Evolutionary conservation across 306 rosid genomes (phyloP), one percentile per base, ranked within the genome.

Genomic region (Citrullus mucosospermus): DNA sequence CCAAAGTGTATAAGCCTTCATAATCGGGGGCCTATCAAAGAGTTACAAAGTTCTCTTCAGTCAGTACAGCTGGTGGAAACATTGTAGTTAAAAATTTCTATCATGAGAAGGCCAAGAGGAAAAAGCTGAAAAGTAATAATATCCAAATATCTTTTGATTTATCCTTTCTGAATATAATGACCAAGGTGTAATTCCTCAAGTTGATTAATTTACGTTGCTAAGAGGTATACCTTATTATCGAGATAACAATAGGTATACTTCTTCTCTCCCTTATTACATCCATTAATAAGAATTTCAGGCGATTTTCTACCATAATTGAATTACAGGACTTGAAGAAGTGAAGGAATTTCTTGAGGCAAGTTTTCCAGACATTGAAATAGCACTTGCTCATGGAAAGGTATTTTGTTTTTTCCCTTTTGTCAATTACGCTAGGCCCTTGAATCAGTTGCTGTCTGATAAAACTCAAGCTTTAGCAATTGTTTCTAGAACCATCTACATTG

Each of bases 381-480:
- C 96, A 81, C 81, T 90, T 86, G 98, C 96, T 78, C 98, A 94
- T 54, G 96, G 98, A 81, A 88, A 94, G 96, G 98, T 94, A 87
- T 80, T 83, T 72, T 74, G 80, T 78, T 36, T 36, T 44, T 44
- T 16, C 16, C 72, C 54, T 51, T 86, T 77, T 73, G 75, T 76
- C 81, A 78, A 80, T 50, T 86, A 81, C 32, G 30, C 82, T 57
- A 54, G 61, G 43, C 79, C 57, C 44, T 74, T 32, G 34, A 59
- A 71, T 11, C 25, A 44, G 75, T 22, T 44, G 56, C 75, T 62
- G 34, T 18, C 28, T 28, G 43, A 72, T 11, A 36, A 15, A 75
- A 57, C 78, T 75, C 34, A 32, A 75, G 63, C 59, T 36, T 59
- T 22, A 50, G 68, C 14, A 41, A 68, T 68, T 43, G 18, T 68